Percentiles rank a stretch among this genome's conserved stretches.
Conservation (phyloP, 164 flowering plant species). For the Macadamia tetraphylla region DNA sequence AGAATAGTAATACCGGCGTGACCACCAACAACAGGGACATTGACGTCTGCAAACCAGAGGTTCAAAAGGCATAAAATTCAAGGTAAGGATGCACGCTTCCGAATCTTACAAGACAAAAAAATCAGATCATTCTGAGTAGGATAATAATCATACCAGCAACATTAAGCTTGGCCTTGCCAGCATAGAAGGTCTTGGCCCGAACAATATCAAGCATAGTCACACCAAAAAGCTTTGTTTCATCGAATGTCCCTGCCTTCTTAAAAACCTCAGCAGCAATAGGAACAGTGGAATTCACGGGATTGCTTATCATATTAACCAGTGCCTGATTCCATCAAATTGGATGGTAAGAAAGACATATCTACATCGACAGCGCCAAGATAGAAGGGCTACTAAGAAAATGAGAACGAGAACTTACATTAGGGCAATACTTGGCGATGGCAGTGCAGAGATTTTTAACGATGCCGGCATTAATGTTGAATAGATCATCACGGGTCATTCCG, state of each 20-base stretch:
- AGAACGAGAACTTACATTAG: slow-evolving; percentile 45
- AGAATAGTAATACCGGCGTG: slow-evolving; percentile 99
- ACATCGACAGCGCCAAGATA: neutral
- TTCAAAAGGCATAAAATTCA: neutral
- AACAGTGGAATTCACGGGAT: slow-evolving; percentile 96
- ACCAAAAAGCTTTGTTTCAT: slow-evolving; percentile 85
- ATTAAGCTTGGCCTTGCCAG: slow-evolving; percentile 73
- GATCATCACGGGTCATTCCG: slow-evolving; percentile 98
- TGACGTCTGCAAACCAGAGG: slow-evolving; percentile 49
- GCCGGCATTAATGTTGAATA: slow-evolving; percentile 94
- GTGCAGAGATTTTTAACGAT: slow-evolving; percentile 68
- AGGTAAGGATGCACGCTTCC: neutral
- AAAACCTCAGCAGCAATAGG: slow-evolving; percentile 96
- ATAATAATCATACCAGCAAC: slow-evolving; percentile 48
- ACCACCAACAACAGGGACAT: slow-evolving; percentile 97
- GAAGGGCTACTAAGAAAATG: neutral
- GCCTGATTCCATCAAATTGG: slow-evolving; percentile 46
- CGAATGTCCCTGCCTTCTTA: slow-evolving; percentile 83
- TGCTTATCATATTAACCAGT: slow-evolving; percentile 90
- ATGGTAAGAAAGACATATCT: neutral
- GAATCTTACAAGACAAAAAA: neutral
- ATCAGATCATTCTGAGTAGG: neutral
- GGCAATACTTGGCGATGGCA: slow-evolving; percentile 91
- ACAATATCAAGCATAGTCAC: slow-evolving; percentile 95
- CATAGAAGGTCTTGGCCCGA: slow-evolving; percentile 93